Percentiles rank a stretch among this genome's conserved stretches.
These are phyloP conservation scores for Chionographis japonica DNA, from an alignment of 106 monocot genomes.

Conservation along the genomic window DNA sequence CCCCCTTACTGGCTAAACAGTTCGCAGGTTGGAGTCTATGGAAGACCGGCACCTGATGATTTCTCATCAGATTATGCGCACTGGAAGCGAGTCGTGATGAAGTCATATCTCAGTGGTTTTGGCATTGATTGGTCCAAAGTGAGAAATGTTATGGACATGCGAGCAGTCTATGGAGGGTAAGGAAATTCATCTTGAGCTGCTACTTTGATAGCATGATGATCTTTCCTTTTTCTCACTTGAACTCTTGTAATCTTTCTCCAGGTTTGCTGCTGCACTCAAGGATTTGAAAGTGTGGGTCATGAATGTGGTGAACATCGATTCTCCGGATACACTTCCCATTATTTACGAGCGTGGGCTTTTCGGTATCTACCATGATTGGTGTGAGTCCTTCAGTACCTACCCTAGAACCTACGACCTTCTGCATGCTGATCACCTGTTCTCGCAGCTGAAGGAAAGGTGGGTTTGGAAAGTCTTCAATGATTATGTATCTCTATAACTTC, in stretches of 20 bases:
- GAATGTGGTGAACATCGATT: conserved; percentile 54
- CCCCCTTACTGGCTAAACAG: conserved; percentile 83
- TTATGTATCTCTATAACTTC: not conserved
- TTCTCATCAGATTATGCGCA: conserved; percentile 64
- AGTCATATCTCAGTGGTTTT: conserved; percentile 63
- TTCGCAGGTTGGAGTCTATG: conserved; percentile 54
- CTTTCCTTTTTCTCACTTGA: not conserved
- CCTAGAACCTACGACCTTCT: conserved; percentile 31
- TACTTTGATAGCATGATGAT: not conserved
- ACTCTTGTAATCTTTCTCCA: not conserved
- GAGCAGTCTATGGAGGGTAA: conserved; percentile 97
- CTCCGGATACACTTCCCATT: conserved; percentile 34
- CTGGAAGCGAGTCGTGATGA: conserved; percentile 59
- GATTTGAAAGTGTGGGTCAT: conserved; percentile 57
- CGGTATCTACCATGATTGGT: conserved; percentile 39
- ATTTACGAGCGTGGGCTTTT: conserved; percentile 29
- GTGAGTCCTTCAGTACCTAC: conserved; percentile 28
- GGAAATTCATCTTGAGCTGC: not conserved
- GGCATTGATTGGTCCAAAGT: conserved; percentile 77
- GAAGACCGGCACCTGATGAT: conserved; percentile 56
- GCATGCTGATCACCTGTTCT: conserved; percentile 34
- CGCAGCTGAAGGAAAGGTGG: conserved; percentile 40
- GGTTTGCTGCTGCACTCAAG: conserved; percentile 53
- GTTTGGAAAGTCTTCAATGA: not conserved
- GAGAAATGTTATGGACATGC: conserved; percentile 98